Conservation (phyloP, 2,329 filamentous ascomycete genomes). For the Periconia macrospinosa region DNA sequence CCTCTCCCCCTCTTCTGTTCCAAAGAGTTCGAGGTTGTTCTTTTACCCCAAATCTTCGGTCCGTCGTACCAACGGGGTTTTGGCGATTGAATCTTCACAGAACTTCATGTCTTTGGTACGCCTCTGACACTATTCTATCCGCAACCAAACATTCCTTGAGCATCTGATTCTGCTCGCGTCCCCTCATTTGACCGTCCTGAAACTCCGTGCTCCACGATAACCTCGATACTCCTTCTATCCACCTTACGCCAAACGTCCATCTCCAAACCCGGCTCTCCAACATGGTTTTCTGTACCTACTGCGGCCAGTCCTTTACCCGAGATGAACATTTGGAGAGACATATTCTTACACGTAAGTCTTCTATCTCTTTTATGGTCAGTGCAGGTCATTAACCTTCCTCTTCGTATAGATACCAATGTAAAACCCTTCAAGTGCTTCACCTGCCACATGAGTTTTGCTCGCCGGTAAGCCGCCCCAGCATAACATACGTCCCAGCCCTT, state of each 20-base stretch:
- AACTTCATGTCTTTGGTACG: slow-evolving; percentile 9
- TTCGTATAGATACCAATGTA: slow-evolving; percentile 53
- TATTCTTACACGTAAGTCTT: slow-evolving; percentile 53
- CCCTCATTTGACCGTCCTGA: too few species aligned
- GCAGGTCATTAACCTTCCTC: slow-evolving; percentile 10
- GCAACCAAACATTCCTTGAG: slow-evolving; percentile 8
- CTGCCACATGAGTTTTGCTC: slow-evolving; percentile 58
- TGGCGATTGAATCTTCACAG: slow-evolving; percentile 2
- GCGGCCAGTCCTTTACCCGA: slow-evolving; percentile 55
- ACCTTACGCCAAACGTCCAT: not conserved
- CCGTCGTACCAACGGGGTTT: slow-evolving; percentile 4
- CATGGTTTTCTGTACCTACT: slow-evolving; percentile 59
- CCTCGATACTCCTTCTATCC: slow-evolving; percentile 1
- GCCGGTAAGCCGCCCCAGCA: slow-evolving; percentile 44
- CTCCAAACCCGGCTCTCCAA: slow-evolving; percentile 14
- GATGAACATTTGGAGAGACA: slow-evolving; percentile 57
- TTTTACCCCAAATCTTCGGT: slow-evolving; percentile 9
- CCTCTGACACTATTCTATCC: slow-evolving; percentile 4
- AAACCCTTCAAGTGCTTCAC: slow-evolving; percentile 59
- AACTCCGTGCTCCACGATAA: not conserved
- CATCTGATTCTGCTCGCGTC: not conserved
- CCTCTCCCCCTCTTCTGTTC: slow-evolving; percentile 3
- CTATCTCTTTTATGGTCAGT: not conserved
- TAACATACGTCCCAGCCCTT: not conserved
- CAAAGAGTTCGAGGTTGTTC: slow-evolving; percentile 1